A percentile compares a stretch with the other conserved stretches of the same genome.
Conservation (phyloP, 371 early-diverging fungal species). For the Hamiltosporidium magnivora region DNA sequence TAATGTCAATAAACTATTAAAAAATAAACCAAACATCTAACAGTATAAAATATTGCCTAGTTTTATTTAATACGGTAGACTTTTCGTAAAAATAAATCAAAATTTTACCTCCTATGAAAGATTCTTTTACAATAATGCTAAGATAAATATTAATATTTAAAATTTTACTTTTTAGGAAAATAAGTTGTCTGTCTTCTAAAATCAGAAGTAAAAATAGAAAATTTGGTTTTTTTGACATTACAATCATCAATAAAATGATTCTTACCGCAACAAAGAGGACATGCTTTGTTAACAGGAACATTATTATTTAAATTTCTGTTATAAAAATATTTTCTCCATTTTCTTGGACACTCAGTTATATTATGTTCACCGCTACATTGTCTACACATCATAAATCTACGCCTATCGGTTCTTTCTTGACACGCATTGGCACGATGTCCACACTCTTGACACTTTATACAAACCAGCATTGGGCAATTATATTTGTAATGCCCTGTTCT, state of each 20-base stretch:
- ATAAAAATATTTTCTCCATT: conserved; percentile 13
- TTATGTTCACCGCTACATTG: conserved; percentile 9
- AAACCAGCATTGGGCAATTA: conserved; percentile 13
- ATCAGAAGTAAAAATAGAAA: conserved; percentile 12
- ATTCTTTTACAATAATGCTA: no score
- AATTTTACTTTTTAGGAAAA: neutral
- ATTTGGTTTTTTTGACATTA: conserved; percentile 3
- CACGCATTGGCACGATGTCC: conserved; percentile 12
- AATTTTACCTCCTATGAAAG: no score
- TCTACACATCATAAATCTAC: conserved; percentile 5
- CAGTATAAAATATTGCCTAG: no score
- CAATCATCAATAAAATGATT: conserved; percentile 25
- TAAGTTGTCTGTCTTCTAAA: neutral
- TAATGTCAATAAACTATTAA: no score
- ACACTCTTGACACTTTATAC: conserved; percentile 12
- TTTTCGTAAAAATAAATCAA: no score
- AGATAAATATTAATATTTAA: neutral
- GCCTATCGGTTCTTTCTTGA: conserved; percentile 9
- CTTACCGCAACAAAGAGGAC: conserved; percentile 2
- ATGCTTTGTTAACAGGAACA: neutral
- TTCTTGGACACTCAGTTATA: conserved; percentile 7
- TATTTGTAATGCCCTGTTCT: conserved; percentile 5
- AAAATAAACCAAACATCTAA: no score
- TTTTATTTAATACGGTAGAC: no score
- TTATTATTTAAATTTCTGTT: neutral